phyloP scores from a whole-genome alignment of 2,329 filamentous ascomycete species.

The Colletotrichum lini region DNA sequence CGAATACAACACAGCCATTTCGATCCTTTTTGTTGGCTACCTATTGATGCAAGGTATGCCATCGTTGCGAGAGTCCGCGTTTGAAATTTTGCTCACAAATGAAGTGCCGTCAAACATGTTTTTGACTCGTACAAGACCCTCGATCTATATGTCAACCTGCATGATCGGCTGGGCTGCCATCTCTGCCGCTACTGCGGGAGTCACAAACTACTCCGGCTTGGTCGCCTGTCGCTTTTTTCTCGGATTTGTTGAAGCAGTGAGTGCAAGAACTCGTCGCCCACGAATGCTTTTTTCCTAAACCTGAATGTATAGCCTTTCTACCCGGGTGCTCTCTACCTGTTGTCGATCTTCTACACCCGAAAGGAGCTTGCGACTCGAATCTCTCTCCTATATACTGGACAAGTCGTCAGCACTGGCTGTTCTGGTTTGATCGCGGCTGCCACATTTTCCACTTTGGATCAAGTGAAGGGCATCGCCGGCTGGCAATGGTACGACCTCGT shows the following conservation, averaged over 20 bases:
- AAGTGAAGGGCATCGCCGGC: slow-evolving; percentile 32
- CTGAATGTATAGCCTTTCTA: slow-evolving; percentile 27
- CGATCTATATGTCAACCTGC: slow-evolving; percentile 57
- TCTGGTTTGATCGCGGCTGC: slow-evolving; percentile 35
- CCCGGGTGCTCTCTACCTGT: slow-evolving; percentile 32
- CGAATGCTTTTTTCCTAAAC: background rate
- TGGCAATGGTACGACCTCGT: slow-evolving; percentile 30
- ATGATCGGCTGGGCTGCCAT: slow-evolving; percentile 59
- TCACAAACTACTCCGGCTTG: slow-evolving; percentile 29
- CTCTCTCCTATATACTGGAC: slow-evolving; percentile 30
- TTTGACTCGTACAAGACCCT: slow-evolving; percentile 57
- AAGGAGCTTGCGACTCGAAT: slow-evolving; percentile 36
- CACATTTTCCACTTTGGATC: slow-evolving; percentile 21
- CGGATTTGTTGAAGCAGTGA: slow-evolving; percentile 36
- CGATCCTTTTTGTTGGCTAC: slow-evolving; percentile 48
- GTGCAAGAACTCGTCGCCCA: background rate
- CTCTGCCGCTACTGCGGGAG: slow-evolving; percentile 43
- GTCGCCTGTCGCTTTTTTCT: slow-evolving; percentile 32
- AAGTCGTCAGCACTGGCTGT: slow-evolving; percentile 34
- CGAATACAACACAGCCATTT: slow-evolving; percentile 45
- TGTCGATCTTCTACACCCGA: slow-evolving; percentile 36
- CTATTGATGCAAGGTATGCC: slow-evolving; percentile 55
- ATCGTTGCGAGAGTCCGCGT: background rate
- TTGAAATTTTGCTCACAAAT: background rate
- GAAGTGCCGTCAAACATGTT: slow-evolving; percentile 59